Evolutionary conservation across 140 eudicot species (phyloP).

Genomic region (Cichorium intybus): DNA sequence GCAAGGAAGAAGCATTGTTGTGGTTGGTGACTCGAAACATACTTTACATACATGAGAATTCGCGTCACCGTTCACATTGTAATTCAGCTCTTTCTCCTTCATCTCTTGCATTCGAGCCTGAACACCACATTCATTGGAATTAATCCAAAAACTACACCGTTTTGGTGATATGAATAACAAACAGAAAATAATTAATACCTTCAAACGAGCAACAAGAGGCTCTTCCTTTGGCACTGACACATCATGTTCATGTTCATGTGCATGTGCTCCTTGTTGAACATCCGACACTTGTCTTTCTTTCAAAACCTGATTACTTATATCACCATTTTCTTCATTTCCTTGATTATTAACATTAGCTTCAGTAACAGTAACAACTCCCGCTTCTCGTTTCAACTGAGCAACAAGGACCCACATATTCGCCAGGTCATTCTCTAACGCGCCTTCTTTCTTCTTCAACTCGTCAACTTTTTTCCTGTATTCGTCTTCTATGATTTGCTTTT

Average conservation of each 20-base stretch:
- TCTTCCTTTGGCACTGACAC: constrained; percentile 73
- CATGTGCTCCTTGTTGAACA: constrained; percentile 29
- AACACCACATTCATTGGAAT: not conserved
- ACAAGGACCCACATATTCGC: constrained; percentile 99
- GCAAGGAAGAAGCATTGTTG: constrained; percentile 98
- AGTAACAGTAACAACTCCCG: constrained; percentile 30
- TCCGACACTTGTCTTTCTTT: constrained; percentile 52
- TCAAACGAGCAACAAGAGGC: constrained; percentile 84
- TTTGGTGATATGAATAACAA: too few species aligned
- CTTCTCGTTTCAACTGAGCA: constrained; percentile 88
- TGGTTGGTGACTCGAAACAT: constrained; percentile 82
- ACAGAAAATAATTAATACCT: constrained; percentile 40
- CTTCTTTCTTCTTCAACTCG: constrained; percentile 80
- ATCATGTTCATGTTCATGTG: too few species aligned
- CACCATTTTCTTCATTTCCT: constrained; percentile 34
- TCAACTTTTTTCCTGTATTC: constrained; percentile 65
- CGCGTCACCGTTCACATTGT: constrained; percentile 53
- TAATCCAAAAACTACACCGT: too few species aligned
- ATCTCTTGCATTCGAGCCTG: constrained; percentile 98
- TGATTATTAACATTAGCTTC: constrained; percentile 37
- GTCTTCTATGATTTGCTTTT: constrained; percentile 63
- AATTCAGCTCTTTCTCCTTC: constrained; percentile 81
- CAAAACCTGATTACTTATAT: constrained; percentile 27
- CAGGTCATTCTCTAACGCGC: constrained; percentile 75
- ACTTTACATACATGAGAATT: constrained; percentile 92